Evolutionary conservation across 495 filamentous ascomycete species (phyloP), one percentile per base, ranked within the genome.

Genomic region (Cudoniella acicularis): DNA sequence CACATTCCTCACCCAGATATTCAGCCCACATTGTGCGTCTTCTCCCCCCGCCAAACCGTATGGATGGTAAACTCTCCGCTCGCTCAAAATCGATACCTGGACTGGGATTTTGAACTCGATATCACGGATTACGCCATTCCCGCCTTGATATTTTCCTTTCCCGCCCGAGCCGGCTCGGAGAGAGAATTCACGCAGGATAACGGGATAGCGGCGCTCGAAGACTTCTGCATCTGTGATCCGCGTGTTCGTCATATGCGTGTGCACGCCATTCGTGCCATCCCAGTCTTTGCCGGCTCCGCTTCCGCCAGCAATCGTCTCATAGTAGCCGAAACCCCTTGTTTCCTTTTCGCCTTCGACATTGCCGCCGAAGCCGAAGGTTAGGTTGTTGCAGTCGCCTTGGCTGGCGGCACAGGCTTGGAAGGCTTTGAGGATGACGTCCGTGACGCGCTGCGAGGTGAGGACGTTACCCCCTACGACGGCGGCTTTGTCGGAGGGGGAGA

Each of bases 211-310:
- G 1, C 93, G 81, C 72, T 98, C 94, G 64, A 98, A 92, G n/a
- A 97, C 85, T 64, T 98, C 94, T 0, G 90, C 80, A 73, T 98
- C 94, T 1, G 94, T 98, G 68, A 98, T 98, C 1, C 94, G 85
- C 3, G 94, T 98, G 71, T 98, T 98, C n/a, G 94, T 98, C 93
- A 98, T 98, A 72, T 98, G 93, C 20, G 86, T 87, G 69, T 98
- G 94, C 46, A 98, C 90, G 45, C 94, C 94, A 51, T 82, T 87
- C 8, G 91, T 91, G 46, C 94, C 94, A 54, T 90, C 81, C 94
- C 94, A 98, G 36, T 81, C 80, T 0, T 88, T 83, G 0, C 93
- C 92, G 0, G 94, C 94, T 52, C 94, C 94, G 62, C 84, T 88
- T 9, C 94, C 94, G 23, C 94, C 94, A 1, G 93, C 91, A 67